Evolutionary conservation across 768 basidiomycete genomes (phyloP), one percentile per base, ranked within the genome.

Genomic region (Boletales sp.): DNA sequence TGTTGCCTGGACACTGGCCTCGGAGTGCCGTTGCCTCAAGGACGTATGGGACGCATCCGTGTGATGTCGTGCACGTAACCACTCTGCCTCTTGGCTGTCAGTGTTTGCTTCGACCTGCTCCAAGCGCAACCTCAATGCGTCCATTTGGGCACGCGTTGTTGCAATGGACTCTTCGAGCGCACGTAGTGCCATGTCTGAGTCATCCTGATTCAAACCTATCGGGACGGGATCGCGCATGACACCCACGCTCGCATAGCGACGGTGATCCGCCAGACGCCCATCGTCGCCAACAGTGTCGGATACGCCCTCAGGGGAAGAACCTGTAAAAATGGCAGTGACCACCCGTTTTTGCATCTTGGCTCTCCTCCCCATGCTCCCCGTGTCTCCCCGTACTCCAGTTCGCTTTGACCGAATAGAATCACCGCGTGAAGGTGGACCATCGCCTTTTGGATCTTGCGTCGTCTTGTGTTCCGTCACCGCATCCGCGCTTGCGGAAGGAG

Each of bases 311-410:
- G 57, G 13, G 8, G 32, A 19, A 34, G 50, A 39, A 13, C 58
- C 67, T 2, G 65, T 61, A 14, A 67, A 67, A 32, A 69, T 66
- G 39, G 65, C 65, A 8, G 67, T 69, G 40, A 67, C 55, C 0
- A 67, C 52, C 7, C 65, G 58, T 12, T 56, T 55, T 40, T 52
- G 56, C 18, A 19, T 36, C 35, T 49, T 51, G 2, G 36, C 24
- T 32, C 45, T 40, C 50, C 51, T 60, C 13, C 46, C 38, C 35
- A 31, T 37, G 45, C 41, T 45, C 40, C 58, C 42, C 7, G 52
- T 53, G 14, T 43, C 53, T 38, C 48, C 42, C 11, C 50, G 48
- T 17, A 13, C 24, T 27, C 1, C 47, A 40, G 4, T 40, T 34
- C 27, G 24, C 24, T 51, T 62, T 19, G 43, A 45, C 19, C 30